Conservation (phyloP, 352 stramenopile genomes). For the Globisporangium sylvaticum region DNA sequence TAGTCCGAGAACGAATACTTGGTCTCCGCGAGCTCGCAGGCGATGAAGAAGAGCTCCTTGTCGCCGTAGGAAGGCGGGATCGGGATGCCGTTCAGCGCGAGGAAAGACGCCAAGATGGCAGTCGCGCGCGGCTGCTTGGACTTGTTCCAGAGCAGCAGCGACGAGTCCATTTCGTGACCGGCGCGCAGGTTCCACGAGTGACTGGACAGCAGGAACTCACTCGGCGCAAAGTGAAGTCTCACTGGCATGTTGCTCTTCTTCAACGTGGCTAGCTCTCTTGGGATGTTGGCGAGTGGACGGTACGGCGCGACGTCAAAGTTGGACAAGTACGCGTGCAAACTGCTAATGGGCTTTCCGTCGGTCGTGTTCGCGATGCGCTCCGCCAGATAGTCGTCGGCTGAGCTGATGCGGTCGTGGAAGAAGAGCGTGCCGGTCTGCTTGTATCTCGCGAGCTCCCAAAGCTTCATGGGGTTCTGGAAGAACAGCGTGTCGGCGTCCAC, state of each 20-base stretch:
- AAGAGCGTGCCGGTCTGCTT: conserved; percentile 50
- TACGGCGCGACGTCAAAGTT: conserved; percentile 49
- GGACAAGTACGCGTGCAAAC: conserved; percentile 50
- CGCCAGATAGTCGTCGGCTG: conserved; percentile 37
- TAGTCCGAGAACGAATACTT: conserved; percentile 68
- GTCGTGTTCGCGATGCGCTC: conserved; percentile 18
- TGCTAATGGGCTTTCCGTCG: conserved; percentile 22
- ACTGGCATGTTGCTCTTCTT: conserved; percentile 19
- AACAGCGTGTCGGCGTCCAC: conserved; percentile 71
- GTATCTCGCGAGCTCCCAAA: conserved; percentile 58
- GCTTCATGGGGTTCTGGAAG: conserved; percentile 46
- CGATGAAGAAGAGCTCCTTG: conserved; percentile 79
- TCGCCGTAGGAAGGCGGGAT: conserved; percentile 57
- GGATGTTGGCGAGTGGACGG: conserved; percentile 29
- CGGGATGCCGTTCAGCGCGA: conserved; percentile 32
- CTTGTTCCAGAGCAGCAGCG: conserved; percentile 75
- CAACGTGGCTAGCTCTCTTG: conserved; percentile 10
- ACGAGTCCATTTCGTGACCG: conserved; percentile 75
- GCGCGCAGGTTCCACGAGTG: conserved; percentile 63
- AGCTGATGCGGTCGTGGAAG: conserved; percentile 50
- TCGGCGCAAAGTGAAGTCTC: conserved; percentile 38
- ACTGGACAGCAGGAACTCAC: conserved; percentile 45
- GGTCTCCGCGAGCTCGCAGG: conserved; percentile 62
- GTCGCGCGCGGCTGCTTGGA: conserved; percentile 58
- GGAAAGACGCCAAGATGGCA: conserved; percentile 55